Evolutionary conservation across 495 filamentous ascomycete species (phyloP), one percentile per base, ranked within the genome.

Genomic region (Daldinia grandis): DNA sequence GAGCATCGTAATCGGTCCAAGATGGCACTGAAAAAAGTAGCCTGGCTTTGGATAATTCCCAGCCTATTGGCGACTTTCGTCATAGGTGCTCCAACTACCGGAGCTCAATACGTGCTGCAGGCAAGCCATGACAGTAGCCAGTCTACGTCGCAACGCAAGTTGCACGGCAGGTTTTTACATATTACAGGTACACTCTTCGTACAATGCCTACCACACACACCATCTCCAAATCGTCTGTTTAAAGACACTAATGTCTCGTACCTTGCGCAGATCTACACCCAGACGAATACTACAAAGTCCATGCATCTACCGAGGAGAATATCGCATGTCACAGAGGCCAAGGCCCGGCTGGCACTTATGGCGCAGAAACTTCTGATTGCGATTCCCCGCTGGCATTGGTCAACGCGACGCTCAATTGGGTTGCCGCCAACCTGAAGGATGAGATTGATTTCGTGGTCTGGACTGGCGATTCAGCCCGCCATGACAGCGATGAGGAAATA

Each of bases 401-500:
- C 55, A 91, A 98, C 79, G 92, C 89, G 75, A 98, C 96, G 0
- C 94, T 98, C 78, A 85, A 88, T 64, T 99, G 95, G 95, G 91
- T 99, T 59, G 84, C 88, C n/a, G 84, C 89, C 28, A 91, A 97
- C 71, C 74, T 99, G 37, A 91, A 88, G 75, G 92, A 93, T 80
- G 77, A 88, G 10, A 86, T 99, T 58, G 95, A 99, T 79, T 99
- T 99, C 76, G 90, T 98, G 40, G 83, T 99, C 57, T 99, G 96
- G 96, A 98, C 96, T 0, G 95, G 95, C 61, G 95, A 99, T 78
- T 97, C 93, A 21, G 95, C 93, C 31, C 88, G 96, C 65, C 95
- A 99, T 78, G 95, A 98, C 78, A 97, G 91, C 79, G 95, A 99
- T 74, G 93, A 94, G 76, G 77, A 86, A 40, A 87, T 92, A 17